A percentile compares a stretch with the other conserved stretches of the same genome.
Evolutionary conservation across 2,329 filamentous ascomycete genomes (phyloP).

Genomic region (Bipolaris gigantea): DNA sequence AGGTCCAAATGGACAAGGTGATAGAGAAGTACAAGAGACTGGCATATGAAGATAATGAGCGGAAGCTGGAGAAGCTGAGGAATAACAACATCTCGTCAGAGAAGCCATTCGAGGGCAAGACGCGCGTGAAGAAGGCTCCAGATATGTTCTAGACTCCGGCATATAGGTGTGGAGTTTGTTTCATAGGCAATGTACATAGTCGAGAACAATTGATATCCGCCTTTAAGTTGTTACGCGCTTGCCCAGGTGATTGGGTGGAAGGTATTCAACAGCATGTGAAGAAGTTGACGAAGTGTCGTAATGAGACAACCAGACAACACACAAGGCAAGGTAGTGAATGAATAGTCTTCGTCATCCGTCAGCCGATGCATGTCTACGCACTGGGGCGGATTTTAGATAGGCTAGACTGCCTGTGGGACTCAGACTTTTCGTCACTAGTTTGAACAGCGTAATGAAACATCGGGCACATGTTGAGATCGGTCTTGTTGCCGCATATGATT

Average conservation of each 20-base stretch:
- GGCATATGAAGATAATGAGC: conserved; percentile 59
- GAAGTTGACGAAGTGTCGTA: no score
- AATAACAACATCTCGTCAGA: conserved; percentile 39
- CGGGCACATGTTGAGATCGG: no score
- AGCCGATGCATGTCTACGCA: not conserved
- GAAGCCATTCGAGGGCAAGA: conserved; percentile 33
- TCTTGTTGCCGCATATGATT: not conserved
- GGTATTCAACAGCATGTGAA: no score
- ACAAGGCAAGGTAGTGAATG: no score
- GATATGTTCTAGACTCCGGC: conserved; percentile 16
- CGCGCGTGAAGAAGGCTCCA: conserved; percentile 24
- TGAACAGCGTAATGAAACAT: not conserved
- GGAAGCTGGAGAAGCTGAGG: conserved; percentile 52
- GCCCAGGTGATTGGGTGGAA: not conserved
- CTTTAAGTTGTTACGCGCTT: not conserved
- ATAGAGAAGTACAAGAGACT: conserved; percentile 65
- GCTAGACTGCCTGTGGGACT: not conserved
- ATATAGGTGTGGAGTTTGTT: not conserved
- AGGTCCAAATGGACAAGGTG: conserved; percentile 61
- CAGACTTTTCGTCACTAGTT: not conserved
- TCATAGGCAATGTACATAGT: conserved; percentile 21
- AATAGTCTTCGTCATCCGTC: not conserved
- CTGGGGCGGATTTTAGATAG: not conserved
- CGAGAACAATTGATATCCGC: conserved; percentile 26
- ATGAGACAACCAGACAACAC: no score